phyloP scores from a whole-genome alignment of 2,329 filamentous ascomycete genomes.

The Hypoxylon rubiginosum region DNA sequence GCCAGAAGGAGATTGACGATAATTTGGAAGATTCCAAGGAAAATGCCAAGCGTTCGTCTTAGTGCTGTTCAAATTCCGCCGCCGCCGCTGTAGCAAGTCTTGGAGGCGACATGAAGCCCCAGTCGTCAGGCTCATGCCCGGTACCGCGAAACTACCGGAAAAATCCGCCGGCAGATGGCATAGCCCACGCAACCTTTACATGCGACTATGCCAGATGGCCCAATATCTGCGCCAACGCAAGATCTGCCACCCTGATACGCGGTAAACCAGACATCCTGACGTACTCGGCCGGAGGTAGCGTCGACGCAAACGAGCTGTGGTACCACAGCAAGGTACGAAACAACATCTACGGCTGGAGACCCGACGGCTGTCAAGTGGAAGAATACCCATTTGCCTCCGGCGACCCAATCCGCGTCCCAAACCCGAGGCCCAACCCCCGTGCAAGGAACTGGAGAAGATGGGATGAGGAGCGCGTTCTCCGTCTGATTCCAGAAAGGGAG shows the following conservation, averaged over 20 bases:
- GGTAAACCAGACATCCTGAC: constrained; percentile 2
- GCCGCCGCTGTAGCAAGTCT: background rate
- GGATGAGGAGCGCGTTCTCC: constrained; percentile 5
- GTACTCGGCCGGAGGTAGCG: background rate
- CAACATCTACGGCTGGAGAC: background rate
- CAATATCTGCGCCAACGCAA: constrained; percentile 4
- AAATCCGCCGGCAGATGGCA: background rate
- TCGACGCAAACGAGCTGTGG: constrained; percentile 1
- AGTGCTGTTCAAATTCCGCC: too few species aligned
- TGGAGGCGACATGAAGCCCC: background rate
- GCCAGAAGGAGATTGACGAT: background rate
- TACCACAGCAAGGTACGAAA: background rate
- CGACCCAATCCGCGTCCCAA: background rate
- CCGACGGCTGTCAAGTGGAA: background rate
- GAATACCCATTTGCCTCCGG: constrained; percentile 3
- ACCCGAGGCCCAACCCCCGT: too few species aligned
- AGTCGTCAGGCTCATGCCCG: background rate
- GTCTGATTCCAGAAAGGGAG: background rate
- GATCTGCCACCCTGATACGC: background rate
- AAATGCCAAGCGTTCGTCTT: background rate
- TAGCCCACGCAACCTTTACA: background rate
- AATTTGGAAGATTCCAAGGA: background rate
- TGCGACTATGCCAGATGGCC: constrained; percentile 6
- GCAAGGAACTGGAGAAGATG: background rate
- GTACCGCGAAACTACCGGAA: background rate